These are phyloP conservation scores for Camillea tinctor DNA, from an alignment of 2,329 filamentous ascomycete genomes.

Conservation along the genomic window DNA sequence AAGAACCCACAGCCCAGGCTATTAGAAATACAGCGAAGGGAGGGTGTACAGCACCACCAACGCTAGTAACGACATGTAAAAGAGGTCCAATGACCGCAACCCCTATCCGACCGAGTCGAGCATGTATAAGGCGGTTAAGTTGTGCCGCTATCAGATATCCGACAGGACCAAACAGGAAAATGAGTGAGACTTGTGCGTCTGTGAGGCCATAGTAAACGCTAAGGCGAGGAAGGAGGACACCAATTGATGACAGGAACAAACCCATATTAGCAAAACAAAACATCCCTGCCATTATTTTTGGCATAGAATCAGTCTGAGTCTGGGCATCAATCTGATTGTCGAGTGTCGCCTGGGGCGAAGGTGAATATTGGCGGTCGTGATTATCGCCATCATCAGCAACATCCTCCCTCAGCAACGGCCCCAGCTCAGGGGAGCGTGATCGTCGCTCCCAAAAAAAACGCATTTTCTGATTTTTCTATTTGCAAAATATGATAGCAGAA, in stretches of 20 bases:
- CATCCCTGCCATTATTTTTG: constrained; percentile 16
- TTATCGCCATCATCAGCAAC: too few relatives aligned
- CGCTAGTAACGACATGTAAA: constrained; percentile 34
- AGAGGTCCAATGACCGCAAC: constrained; percentile 40
- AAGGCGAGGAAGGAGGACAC: constrained; percentile 36
- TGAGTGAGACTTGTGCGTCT: constrained; percentile 42
- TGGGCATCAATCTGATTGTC: too few relatives aligned
- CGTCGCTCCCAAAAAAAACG: too few relatives aligned
- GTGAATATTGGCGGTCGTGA: too few relatives aligned
- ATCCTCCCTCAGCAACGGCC: too few relatives aligned
- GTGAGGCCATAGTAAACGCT: constrained; percentile 40
- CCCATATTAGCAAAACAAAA: constrained; percentile 25
- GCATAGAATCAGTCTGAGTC: not conserved
- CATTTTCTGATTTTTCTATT: too few relatives aligned
- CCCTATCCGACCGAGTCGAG: constrained; percentile 39
- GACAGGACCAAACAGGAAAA: constrained; percentile 42
- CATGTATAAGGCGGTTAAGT: constrained; percentile 39
- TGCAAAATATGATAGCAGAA: too few relatives aligned
- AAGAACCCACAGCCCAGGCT: constrained; percentile 31
- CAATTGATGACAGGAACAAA: constrained; percentile 27
- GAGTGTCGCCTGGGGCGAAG: too few relatives aligned
- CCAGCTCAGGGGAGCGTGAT: too few relatives aligned
- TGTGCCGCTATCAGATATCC: constrained; percentile 45
- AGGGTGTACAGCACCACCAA: constrained; percentile 27
- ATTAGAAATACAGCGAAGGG: constrained; percentile 34